Evolutionary conservation across 495 filamentous ascomycete genomes (phyloP), one percentile per base, ranked within the genome.

Genomic region (Penicillium parvum): DNA sequence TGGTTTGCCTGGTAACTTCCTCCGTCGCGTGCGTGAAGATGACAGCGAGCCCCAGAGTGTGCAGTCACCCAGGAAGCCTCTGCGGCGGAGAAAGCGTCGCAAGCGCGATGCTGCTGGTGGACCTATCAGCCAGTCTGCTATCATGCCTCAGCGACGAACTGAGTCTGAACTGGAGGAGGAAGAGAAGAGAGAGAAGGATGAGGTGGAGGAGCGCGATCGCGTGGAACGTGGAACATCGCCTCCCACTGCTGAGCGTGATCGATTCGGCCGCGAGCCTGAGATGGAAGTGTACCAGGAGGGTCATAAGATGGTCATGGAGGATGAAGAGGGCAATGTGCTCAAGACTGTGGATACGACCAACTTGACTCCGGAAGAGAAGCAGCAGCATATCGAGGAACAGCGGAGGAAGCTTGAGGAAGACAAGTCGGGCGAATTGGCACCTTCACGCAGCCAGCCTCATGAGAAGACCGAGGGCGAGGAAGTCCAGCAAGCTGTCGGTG

Each of bases 81-180:
- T 77, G 7, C 70, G 43, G 2, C 47, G 55, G 17, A 41, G 81
- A 11, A 74, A 83, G 43, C 83, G 74, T 41, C 85, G 75, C 44
- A 88, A 79, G 66, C 85, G 81, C 75, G 72, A 79, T 37, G 84
- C 82, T 1, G 81, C 85, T 5, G 92, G 92, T 40, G 92, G 92
- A 0, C 92, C 90, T 4, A 86, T 98, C 45, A 86, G 77, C 43
- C 82, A 95, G 61, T 95, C 91, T 25, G 92, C 92, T 14, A 96
- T 98, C 53, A 75, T 76, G 49, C 92, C 92, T 29, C 74, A 78
- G n/a, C 74, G 78, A 33, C 73, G 73, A 20, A 18, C 55, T 4
- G 63, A 64, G 15, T 44, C 45, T 9, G 57, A 59, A 22, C 19
- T 19, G 4, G 53, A 44, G 7, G 5, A 23, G 5, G 50, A 57